These are phyloP conservation scores for Metschnikowia bowlesiae DNA, from an alignment of 805 yeast species.

Conservation along the genomic window DNA sequence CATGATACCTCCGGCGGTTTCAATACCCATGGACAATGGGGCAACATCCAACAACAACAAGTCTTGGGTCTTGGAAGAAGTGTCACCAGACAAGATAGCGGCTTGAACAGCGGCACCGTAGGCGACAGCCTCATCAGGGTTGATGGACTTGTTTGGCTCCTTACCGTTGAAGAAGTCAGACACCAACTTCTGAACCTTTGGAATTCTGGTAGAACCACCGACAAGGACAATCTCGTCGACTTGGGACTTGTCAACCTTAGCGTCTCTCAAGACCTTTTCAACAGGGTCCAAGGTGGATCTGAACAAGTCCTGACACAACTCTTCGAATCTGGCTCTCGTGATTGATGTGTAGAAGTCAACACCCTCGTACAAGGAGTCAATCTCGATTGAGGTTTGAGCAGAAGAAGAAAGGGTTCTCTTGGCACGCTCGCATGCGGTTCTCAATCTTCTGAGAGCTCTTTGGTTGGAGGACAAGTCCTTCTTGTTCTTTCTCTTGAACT, in stretches of 20 bases:
- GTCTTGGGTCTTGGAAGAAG: conserved; percentile 69
- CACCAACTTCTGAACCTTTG: conserved; percentile 46
- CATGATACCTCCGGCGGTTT: conserved; percentile 99
- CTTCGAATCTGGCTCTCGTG: conserved; percentile 47
- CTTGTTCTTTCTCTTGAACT: conserved; percentile 90
- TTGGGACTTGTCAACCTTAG: conserved; percentile 42
- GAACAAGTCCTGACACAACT: conserved; percentile 42
- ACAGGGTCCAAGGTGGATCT: conserved; percentile 45
- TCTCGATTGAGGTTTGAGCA: conserved; percentile 40
- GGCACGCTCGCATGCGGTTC: conserved; percentile 48
- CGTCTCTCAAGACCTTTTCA: conserved; percentile 43
- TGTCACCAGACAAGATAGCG: conserved; percentile 89
- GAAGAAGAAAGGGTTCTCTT: conserved; percentile 44
- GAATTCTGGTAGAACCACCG: conserved; percentile 50
- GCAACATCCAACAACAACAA: conserved; percentile 93
- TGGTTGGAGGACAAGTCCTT: conserved; percentile 77
- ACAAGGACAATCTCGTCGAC: conserved; percentile 46
- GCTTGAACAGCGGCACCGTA: conserved; percentile 95
- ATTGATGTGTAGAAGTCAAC: conserved; percentile 45
- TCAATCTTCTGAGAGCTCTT: conserved; percentile 71
- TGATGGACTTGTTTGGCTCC: conserved; percentile 46
- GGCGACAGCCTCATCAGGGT: conserved; percentile 50
- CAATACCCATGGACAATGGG: conserved; percentile 95
- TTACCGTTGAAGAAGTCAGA: conserved; percentile 44
- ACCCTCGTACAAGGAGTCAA: conserved; percentile 47